These are phyloP conservation scores for Chenopodium album DNA, from an alignment of 148 eudicot genomes.

Conservation along the genomic window DNA sequence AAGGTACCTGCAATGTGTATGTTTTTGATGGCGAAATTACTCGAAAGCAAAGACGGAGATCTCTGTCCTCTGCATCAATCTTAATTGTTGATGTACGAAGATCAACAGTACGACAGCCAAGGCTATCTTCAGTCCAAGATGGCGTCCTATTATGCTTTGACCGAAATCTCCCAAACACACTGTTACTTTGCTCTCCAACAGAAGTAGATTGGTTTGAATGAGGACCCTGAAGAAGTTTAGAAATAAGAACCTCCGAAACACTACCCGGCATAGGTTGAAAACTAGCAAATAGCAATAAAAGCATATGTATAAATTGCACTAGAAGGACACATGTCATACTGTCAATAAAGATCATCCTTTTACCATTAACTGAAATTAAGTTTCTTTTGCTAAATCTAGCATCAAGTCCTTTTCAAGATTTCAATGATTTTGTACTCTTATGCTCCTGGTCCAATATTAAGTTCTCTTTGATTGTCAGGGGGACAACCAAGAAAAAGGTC, in stretches of 20 bases:
- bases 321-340: background rate
- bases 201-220: slow-evolving; percentile 46
- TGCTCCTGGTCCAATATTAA: background rate
- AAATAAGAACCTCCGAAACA: background rate
- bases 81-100: slow-evolving; percentile 85
- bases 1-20: slow-evolving; percentile 77
- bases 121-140: slow-evolving; percentile 66
- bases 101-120: slow-evolving; percentile 69
- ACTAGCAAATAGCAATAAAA: background rate
- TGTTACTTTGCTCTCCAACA: slow-evolving; percentile 49
- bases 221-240: slow-evolving; percentile 46
- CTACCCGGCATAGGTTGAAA: background rate
- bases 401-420: background rate
- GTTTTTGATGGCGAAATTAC: slow-evolving; percentile 86
- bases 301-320: background rate
- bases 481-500: background rate
- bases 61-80: slow-evolving; percentile 85
- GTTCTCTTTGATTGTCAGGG: background rate
- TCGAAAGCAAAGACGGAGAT: slow-evolving; percentile 91
- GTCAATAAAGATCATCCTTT: background rate
- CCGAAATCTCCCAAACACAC: slow-evolving; percentile 87
- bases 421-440: background rate
- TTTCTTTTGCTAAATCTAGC: background rate
- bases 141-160: slow-evolving; percentile 57
- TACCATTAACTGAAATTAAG: background rate